phyloP scores from a whole-genome alignment of 495 filamentous ascomycete species.

The Talaromyces proteolyticus region DNA sequence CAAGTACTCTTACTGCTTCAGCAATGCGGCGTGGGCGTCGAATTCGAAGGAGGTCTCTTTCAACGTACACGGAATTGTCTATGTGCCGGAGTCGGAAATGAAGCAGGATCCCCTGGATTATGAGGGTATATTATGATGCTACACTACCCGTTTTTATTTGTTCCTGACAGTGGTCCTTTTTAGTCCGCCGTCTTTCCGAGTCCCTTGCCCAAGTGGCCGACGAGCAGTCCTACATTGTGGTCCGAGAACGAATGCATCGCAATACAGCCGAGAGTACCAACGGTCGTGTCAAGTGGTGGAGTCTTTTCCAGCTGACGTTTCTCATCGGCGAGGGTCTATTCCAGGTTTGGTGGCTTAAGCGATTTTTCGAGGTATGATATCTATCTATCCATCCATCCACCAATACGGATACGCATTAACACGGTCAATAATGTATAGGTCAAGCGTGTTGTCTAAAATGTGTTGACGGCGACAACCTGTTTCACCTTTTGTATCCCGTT shows the following conservation, averaged over 20 bases:
- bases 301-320: constrained; percentile 88
- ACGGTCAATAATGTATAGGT: constrained; percentile 14
- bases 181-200: constrained; percentile 81
- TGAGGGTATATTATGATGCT: constrained; percentile 55
- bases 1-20: constrained; percentile 95
- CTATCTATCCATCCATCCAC: constrained; percentile 16
- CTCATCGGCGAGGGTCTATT: constrained; percentile 90
- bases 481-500: background rate
- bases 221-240: constrained; percentile 94
- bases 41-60: constrained; percentile 96
- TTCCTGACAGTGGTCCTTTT: constrained; percentile 1
- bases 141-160: background rate
- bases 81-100: constrained; percentile 83
- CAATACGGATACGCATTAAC: constrained; percentile 5
- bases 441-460: constrained; percentile 25
- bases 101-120: constrained; percentile 82
- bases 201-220: constrained; percentile 88
- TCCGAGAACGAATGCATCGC: constrained; percentile 90
- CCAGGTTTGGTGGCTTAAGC: constrained; percentile 98
- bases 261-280: constrained; percentile 99
- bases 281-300: constrained; percentile 98
- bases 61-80: constrained; percentile 98
- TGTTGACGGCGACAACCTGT: background rate
- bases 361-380: constrained; percentile 87
- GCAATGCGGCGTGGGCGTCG: constrained; percentile 91